phyloP scores from a whole-genome alignment of 495 filamentous ascomycete species.

The Achaetomiella virescens region DNA sequence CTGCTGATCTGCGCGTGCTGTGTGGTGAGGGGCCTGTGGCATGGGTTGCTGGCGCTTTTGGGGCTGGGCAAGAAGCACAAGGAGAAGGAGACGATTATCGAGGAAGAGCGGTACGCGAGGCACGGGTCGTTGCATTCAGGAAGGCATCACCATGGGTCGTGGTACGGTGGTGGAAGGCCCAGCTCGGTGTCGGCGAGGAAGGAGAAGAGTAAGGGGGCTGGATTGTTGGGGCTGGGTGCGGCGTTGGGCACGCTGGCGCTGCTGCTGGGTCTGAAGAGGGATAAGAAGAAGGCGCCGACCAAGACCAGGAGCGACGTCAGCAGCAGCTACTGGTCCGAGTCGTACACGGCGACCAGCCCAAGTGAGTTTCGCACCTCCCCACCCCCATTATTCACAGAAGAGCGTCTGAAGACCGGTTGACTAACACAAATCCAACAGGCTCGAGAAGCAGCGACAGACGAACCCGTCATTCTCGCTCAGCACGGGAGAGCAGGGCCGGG shows the following conservation, averaged over 20 bases:
- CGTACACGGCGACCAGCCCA: slow-evolving; percentile 40
- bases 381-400: slow-evolving; percentile 3
- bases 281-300: slow-evolving; percentile 41
- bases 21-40: slow-evolving; percentile 60
- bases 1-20: slow-evolving; percentile 68
- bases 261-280: slow-evolving; percentile 69
- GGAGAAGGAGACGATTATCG: slow-evolving; percentile 54
- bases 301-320: slow-evolving; percentile 45
- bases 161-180: slow-evolving; percentile 53
- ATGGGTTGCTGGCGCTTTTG: slow-evolving; percentile 58
- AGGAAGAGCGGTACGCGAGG: slow-evolving; percentile 61
- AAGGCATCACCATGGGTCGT: slow-evolving; percentile 48
- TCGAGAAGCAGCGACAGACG: slow-evolving; percentile 34
- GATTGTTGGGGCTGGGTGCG: slow-evolving; percentile 54
- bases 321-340: slow-evolving; percentile 44
- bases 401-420: background rate
- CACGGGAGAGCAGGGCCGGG: slow-evolving; percentile 15
- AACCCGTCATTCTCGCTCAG: slow-evolving; percentile 22
- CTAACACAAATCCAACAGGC: slow-evolving; percentile 29
- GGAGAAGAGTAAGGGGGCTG: slow-evolving; percentile 43
- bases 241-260: slow-evolving; percentile 61
- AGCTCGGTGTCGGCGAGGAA: slow-evolving; percentile 50
- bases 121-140: slow-evolving; percentile 35
- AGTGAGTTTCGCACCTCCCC: slow-evolving; percentile 47
- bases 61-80: slow-evolving; percentile 49